Evolutionary conservation across 2,329 filamentous ascomycete species (phyloP).

Genomic region (Tolypocladium capitatum): DNA sequence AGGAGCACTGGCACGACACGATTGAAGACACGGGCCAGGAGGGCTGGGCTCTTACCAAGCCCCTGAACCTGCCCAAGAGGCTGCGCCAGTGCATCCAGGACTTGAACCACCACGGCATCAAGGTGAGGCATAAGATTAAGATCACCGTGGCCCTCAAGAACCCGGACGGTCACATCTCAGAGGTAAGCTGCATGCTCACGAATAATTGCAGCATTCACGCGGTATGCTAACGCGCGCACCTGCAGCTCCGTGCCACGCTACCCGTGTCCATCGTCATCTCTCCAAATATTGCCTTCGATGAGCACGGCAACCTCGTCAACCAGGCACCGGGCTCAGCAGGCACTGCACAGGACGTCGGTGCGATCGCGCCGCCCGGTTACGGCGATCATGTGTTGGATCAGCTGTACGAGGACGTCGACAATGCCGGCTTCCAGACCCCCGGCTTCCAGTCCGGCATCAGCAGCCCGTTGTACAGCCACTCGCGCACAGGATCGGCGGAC

Average conservation of each 20-base stretch:
- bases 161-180: constrained; percentile 86
- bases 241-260: constrained; percentile 69
- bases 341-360: constrained; percentile 38
- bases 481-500: constrained; percentile 66
- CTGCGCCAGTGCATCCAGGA: constrained; percentile 80
- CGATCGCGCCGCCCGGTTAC: constrained; percentile 80
- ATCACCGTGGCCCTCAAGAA: constrained; percentile 85
- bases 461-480: constrained; percentile 63
- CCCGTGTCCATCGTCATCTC: constrained; percentile 93
- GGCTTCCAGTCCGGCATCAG: constrained; percentile 58
- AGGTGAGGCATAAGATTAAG: constrained; percentile 84
- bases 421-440: constrained; percentile 66
- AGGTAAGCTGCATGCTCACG: constrained; percentile 37
- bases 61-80: constrained; percentile 62
- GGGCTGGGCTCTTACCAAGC: constrained; percentile 48
- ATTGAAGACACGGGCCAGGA: constrained; percentile 55
- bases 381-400: constrained; percentile 82
- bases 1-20: constrained; percentile 55
- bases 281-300: constrained; percentile 78
- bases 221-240: not conserved
- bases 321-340: constrained; percentile 39
- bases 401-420: constrained; percentile 78
- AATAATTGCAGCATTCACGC: not conserved
- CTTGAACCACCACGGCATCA: constrained; percentile 77
- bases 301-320: constrained; percentile 66